Percentiles rank a stretch among this genome's conserved stretches.
These are phyloP conservation scores for Cutaneotrichosporon sp. DNA, from an alignment of 1,284 basidiomycete genomes.

Conservation along the genomic window DNA sequence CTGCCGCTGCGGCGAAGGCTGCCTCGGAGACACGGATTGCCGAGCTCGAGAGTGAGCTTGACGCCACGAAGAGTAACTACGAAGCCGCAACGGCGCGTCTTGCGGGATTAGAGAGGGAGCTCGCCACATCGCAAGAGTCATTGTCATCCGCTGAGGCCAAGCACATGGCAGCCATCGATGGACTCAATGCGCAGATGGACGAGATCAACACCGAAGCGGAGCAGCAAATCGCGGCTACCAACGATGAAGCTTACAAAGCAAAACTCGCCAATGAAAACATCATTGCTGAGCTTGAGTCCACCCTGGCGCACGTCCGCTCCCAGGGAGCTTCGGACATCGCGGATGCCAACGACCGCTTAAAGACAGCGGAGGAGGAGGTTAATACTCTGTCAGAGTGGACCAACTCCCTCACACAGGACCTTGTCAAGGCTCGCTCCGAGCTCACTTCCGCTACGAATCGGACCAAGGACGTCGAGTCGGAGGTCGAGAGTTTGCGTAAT, in stretches of 20 bases:
- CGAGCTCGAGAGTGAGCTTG: conserved; percentile 79
- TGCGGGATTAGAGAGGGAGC: neutral
- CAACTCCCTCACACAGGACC: neutral
- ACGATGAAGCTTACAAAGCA: neutral
- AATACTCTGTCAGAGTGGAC: neutral
- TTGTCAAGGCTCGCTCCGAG: neutral
- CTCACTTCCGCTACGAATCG: neutral
- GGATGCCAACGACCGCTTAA: neutral
- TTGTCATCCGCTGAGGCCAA: neutral
- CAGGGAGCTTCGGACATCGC: neutral
- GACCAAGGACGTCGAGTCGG: neutral
- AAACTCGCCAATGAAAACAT: neutral
- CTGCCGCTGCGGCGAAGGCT: neutral
- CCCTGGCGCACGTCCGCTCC: conserved; percentile 67
- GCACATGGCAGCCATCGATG: neutral
- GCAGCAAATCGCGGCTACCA: neutral
- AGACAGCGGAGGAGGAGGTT: neutral
- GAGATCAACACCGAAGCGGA: neutral
- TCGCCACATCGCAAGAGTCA: neutral
- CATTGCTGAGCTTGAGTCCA: neutral
- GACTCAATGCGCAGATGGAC: neutral
- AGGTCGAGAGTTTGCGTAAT: conserved; percentile 59
- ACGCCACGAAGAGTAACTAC: neutral
- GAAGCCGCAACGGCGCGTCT: neutral
- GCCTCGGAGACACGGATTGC: conserved; percentile 50